Base-by-base conservation (phyloP, 257 asterid species). In the Forsythia viridissima region DNA sequence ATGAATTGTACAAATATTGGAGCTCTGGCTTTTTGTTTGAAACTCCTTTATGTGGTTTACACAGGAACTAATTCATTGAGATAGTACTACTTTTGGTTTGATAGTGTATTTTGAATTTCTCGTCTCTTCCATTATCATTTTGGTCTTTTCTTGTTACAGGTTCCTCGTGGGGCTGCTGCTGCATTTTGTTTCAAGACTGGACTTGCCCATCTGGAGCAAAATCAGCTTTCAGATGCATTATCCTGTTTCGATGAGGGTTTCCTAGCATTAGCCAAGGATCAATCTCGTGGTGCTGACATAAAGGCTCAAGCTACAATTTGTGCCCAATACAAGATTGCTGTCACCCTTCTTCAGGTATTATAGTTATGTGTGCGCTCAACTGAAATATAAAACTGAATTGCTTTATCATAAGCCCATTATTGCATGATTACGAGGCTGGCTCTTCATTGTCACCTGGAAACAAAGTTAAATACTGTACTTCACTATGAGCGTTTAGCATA, bases 271-370 rank as follows among this genome's bases (percentile, higher is more conserved):
- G 99, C 99, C 71, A 96, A 96, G 88, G 99, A 96, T 86, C 98
- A 93, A 80, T 96, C 99, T 77, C 99, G 99, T 71, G 99, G 97
- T 86, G 98, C 91, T 80, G 99, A 93, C 85, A 92, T 91, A 75
- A 96, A 93, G 81, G 98, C 99, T n/a, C 99, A 96, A 87, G 99
- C 98, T 85, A 96, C 99, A 66, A 96, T 96, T 80, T 93, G 98
- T 85, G 99, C 99, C 79, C 99, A 96, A 78, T 96, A 96, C 88
- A 96, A 96, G 90, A 93, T 93, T 80, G 98, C 98, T 5, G 99
- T 96, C 76, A 92, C 99, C 82, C 96, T 96, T 84, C 98, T 96
- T 74, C 97, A 89, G 98, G 99, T 95, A 86, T 70, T 70, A 37
- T 79, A 39, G 40, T 80, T 72, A 4, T 72, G 21, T 44, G n/a